phyloP scores from a whole-genome alignment of 148 eudicot genomes.

The Simmondsia chinensis region DNA sequence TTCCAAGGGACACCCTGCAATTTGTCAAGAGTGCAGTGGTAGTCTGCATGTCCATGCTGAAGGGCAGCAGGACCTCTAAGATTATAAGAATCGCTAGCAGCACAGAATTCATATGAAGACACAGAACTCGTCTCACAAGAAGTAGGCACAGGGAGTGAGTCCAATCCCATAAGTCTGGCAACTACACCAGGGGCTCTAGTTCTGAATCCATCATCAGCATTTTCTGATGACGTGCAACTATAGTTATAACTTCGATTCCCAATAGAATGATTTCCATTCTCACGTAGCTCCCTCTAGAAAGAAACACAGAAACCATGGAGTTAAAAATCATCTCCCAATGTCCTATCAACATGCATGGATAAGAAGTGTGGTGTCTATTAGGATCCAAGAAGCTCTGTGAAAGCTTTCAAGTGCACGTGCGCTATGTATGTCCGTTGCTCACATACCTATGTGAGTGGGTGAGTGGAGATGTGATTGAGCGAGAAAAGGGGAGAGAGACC shows the following conservation, averaged over 20 bases:
- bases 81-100: slow-evolving; percentile 35
- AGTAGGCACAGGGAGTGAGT: slow-evolving; percentile 62
- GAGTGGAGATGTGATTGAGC: neutral
- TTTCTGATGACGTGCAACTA: slow-evolving; percentile 30
- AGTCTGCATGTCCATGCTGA: slow-evolving; percentile 32
- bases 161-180: slow-evolving; percentile 98
- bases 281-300: slow-evolving; percentile 36
- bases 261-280: slow-evolving; percentile 28
- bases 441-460: neutral
- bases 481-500: slow-evolving; percentile 13
- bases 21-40: slow-evolving; percentile 32
- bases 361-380: neutral
- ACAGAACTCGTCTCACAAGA: slow-evolving; percentile 39
- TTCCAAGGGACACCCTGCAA: slow-evolving; percentile 38
- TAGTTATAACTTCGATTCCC: slow-evolving; percentile 32
- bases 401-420: neutral
- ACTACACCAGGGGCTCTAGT: slow-evolving; percentile 85
- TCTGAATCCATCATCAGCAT: slow-evolving; percentile 46
- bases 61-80: slow-evolving; percentile 23
- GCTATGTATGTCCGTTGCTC: neutral
- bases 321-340: neutral
- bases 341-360: neutral
- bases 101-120: slow-evolving; percentile 38
- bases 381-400: neutral
- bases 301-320: slow-evolving; percentile 12